These are phyloP conservation scores for Trichaptum fuscoviolaceum DNA, from an alignment of 768 basidiomycete species.

Conservation along the genomic window DNA sequence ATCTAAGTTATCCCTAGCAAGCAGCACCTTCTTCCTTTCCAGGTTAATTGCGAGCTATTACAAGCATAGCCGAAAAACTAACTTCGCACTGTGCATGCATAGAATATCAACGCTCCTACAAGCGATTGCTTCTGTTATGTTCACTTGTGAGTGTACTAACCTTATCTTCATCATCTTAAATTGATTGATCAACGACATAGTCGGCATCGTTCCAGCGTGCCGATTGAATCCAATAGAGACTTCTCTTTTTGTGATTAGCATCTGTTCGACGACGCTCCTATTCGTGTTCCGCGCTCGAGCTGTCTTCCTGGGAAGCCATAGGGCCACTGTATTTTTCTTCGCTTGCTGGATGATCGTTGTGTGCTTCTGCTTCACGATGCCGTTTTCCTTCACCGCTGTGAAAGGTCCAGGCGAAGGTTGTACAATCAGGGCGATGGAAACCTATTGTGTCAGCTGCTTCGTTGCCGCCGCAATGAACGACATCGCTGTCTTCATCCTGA, in stretches of 20 bases:
- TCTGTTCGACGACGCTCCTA: neutral
- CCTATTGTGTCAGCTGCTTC: slow-evolving; percentile 19
- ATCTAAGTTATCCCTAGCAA: slow-evolving; percentile 16
- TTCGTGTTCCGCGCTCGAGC: slow-evolving; percentile 1
- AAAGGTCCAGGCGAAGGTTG: slow-evolving; percentile 30
- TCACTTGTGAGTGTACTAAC: slow-evolving; percentile 24
- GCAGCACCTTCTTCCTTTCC: slow-evolving; percentile 25
- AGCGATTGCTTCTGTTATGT: slow-evolving; percentile 18
- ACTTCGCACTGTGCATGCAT: neutral
- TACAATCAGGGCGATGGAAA: slow-evolving; percentile 19
- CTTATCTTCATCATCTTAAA: slow-evolving; percentile 11
- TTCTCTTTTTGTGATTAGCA: neutral
- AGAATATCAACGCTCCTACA: slow-evolving; percentile 15
- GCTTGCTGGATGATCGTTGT: slow-evolving; percentile 26
- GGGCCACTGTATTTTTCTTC: slow-evolving; percentile 21
- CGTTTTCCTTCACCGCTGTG: slow-evolving; percentile 18
- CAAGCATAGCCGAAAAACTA: neutral
- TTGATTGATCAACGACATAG: neutral
- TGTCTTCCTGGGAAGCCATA: slow-evolving; percentile 22
- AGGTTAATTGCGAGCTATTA: slow-evolving; percentile 16
- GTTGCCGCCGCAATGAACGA: slow-evolving; percentile 25
- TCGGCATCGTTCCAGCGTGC: neutral
- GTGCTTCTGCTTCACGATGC: slow-evolving; percentile 21
- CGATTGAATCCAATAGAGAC: neutral
- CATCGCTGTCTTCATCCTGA: slow-evolving; percentile 30